Base-by-base conservation (phyloP, 441 rosid genomes). In the Erodium moschatum region DNA sequence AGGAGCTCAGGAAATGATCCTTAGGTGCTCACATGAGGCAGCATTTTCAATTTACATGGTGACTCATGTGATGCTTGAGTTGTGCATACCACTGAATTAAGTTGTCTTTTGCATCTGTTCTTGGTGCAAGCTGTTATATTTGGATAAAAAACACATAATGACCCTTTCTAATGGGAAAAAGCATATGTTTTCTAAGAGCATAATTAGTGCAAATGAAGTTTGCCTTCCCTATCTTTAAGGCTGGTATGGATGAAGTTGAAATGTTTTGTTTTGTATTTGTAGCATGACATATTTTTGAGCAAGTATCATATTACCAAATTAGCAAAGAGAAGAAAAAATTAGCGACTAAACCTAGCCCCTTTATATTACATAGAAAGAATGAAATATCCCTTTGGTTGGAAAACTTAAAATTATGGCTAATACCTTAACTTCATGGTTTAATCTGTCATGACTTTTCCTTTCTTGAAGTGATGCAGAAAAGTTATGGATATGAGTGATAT, bases 191-290 rank as follows among this genome's bases (percentile, higher is more conserved):
- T 40, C 2, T 42, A 8, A 42, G 48, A 11, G 48, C 48, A 42
- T 42, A 1, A 42, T 42, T 42, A 42, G 48, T 42, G 2, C 48
- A 1, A 42, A 42, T 42, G 48, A 42, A 8, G 48, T 11, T 42
- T 1, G 11, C 12, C 44, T 5, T 38, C 9, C 12, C 48, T 42
- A 42, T 42, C 46, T 40, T 6, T 16, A 54, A 16, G 16, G 21
- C 61, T 54, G 21, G 15, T 52, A 40, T 52, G 21, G 19, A n/a
- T 31, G 60, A 52, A 52, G 60, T 52, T 52, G 60, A 52, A 52
- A 52, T 1, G 7, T 52, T 5, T 16, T 52, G 1, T 6, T 52
- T 15, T 52, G 16, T 50, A 50, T 50, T 48, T 48, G 18, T 50
- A 13, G 5, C 58, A 13, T 50, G 4, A 1, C 35, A 31, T 31